Conservation (phyloP, 257 asterid genomes). For the Solanum boliviense region DNA sequence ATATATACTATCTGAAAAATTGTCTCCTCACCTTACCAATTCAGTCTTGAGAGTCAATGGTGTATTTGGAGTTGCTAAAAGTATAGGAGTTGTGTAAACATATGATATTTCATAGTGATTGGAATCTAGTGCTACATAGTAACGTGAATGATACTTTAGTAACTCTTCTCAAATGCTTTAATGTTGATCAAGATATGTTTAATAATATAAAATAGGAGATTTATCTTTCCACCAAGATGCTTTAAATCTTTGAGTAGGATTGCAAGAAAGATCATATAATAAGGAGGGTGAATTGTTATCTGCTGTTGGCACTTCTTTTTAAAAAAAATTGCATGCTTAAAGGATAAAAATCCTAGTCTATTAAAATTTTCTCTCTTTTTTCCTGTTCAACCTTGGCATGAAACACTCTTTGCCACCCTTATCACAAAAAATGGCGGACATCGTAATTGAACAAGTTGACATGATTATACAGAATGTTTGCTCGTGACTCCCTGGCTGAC, state of each 20-base stretch:
- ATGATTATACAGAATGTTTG: background rate
- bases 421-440: background rate
- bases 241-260: background rate
- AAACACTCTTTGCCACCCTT: background rate
- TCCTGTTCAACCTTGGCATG: background rate
- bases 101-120: background rate
- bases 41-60: background rate
- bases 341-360: background rate
- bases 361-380: background rate
- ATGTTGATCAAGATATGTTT: background rate
- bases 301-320: background rate
- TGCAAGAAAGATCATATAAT: background rate
- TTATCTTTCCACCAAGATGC: background rate
- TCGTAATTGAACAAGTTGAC: background rate
- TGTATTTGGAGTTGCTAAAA: background rate
- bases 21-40: background rate
- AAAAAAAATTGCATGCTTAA: background rate
- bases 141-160: background rate
- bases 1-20: background rate
- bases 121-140: background rate
- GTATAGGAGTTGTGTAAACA: background rate
- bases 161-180: background rate
- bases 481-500: background rate
- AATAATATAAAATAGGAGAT: background rate
- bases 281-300: background rate